Evolutionary conservation across 1,284 basidiomycete species (phyloP).

Genomic region (Rhodofomes roseus): DNA sequence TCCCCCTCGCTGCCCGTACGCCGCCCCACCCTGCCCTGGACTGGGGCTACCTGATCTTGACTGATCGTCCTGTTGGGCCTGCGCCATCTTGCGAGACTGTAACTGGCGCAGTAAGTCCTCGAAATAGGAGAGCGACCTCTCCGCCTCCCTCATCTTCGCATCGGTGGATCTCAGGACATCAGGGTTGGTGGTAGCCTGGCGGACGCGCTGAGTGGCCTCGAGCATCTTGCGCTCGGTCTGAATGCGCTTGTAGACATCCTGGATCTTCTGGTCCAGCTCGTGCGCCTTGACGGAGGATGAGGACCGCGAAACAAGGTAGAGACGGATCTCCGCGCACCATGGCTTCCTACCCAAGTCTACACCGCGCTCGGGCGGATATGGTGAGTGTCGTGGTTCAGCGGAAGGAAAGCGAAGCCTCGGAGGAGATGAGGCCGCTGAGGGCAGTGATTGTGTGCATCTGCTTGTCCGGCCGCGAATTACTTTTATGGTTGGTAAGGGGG

Average conservation of each 20-base stretch:
- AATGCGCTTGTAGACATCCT: conserved; percentile 87
- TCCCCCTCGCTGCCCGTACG: conserved; percentile 22
- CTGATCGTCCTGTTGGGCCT: conserved; percentile 52
- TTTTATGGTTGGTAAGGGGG: conserved; percentile 4
- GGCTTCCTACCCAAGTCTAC: conserved; percentile 17
- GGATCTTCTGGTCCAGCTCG: conserved; percentile 88
- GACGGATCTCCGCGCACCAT: conserved; percentile 19
- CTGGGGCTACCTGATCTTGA: conserved; percentile 42
- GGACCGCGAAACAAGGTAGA: conserved; percentile 5
- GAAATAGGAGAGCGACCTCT: conserved; percentile 84
- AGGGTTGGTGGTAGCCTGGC: conserved; percentile 81
- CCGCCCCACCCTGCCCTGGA: conserved; percentile 30
- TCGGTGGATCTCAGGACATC: conserved; percentile 83
- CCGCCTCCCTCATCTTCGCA: conserved; percentile 85
- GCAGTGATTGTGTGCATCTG: conserved; percentile 27
- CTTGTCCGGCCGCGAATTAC: conserved; percentile 21
- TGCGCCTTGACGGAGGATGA: conserved; percentile 29
- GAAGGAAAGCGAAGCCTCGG: conserved; percentile 9
- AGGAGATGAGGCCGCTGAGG: conserved; percentile 13
- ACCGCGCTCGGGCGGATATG: conserved; percentile 19
- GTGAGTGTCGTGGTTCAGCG: conserved; percentile 12
- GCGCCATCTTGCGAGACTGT: conserved; percentile 70
- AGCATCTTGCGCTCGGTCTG: conserved; percentile 91
- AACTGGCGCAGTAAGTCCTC: conserved; percentile 84
- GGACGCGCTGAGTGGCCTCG: conserved; percentile 78